Evolutionary conservation across 495 filamentous ascomycete genomes (phyloP), one percentile per base, ranked within the genome.

Genomic region (Lasiosphaeria miniovina): DNA sequence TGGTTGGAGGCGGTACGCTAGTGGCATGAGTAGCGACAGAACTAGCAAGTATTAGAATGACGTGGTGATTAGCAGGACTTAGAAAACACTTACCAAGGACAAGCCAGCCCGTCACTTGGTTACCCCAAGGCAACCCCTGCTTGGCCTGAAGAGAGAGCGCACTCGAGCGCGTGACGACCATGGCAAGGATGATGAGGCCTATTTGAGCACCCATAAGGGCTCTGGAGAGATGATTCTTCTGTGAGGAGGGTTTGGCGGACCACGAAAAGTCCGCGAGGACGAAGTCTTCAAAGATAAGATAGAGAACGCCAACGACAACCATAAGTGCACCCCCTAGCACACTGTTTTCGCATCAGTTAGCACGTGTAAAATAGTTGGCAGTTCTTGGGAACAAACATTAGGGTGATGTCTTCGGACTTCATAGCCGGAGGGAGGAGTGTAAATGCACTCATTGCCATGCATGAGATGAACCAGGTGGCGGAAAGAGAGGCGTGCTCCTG

Each of bases 151-250:
- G 69, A 15, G 91, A 93, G 50, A 85, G 73, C 15, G 86, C 82
- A 65, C 90, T 96, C 7, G 89, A 93, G 46, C 84, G 82, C 45
- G 95, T 99, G 33, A 98, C 88, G 52, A 93, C 63, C 80, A 95
- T 89, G 43, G 94, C 82, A 54, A 98, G 83, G 32, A 89, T 68
- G 54, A 96, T 84, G 59, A 98, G 82, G n/a, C 95, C 95, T 57
- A 91, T 70, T 61, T 80, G 78, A 49, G 82, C 50, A 33, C 74
- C 81, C 67, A 75, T 79, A 64, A 77, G 73, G 6, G 62, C 65
- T 67, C 68, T 75, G 52, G 68, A 74, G 52, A 72, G 63, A 58
- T 64, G 59, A 54, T 68, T 74, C 54, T 57, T 61, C n/a, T 34
- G 32, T 14, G 55, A 67, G 53, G 46, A 74, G 4, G 55, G 43